A percentile compares a stretch with the other conserved stretches of the same genome.
These are phyloP conservation scores for Colletotrichum higginsianum DNA, from an alignment of 2,329 filamentous ascomycete genomes.

Conservation along the genomic window DNA sequence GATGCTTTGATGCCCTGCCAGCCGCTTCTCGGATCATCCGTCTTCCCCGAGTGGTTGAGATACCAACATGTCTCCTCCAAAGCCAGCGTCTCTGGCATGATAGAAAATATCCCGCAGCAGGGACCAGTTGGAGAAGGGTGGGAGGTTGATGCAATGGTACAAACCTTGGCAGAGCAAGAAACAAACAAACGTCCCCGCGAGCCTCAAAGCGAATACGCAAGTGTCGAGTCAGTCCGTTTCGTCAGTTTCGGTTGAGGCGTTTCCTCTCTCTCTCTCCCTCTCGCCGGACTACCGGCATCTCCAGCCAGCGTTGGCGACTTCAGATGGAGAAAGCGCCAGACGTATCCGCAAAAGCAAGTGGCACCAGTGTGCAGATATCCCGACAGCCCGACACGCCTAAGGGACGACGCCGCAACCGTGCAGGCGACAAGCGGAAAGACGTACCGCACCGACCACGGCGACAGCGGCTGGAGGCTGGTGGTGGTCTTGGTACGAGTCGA, in stretches of 20 bases:
- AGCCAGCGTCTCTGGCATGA: not conserved
- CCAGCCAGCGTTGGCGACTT: constrained; percentile 11
- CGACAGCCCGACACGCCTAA: not conserved
- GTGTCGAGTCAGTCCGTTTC: constrained; percentile 30
- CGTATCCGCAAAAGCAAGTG: constrained; percentile 12
- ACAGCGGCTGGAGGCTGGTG: constrained; percentile 8
- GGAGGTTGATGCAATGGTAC: not conserved
- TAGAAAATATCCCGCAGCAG: not conserved
- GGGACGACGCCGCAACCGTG: constrained; percentile 19
- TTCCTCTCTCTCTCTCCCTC: not conserved
- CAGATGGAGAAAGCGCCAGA: constrained; percentile 19
- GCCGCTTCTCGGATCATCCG: not conserved
- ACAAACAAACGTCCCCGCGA: constrained; percentile 9
- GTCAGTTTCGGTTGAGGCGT: constrained; percentile 33
- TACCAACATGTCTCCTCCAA: not conserved
- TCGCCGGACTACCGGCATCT: constrained; percentile 24
- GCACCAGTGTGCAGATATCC: constrained; percentile 9
- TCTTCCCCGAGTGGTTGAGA: constrained; percentile 5
- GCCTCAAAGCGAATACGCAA: not conserved
- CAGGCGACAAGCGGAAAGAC: constrained; percentile 21
- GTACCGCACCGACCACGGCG: constrained; percentile 26
- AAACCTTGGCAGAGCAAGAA: constrained; percentile 15
- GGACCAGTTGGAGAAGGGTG: not conserved
- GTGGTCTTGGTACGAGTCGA: not conserved
- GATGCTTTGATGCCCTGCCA: not conserved